Base-by-base conservation (phyloP, 2,329 filamentous ascomycete species). In the Scedosporium boydii region DNA sequence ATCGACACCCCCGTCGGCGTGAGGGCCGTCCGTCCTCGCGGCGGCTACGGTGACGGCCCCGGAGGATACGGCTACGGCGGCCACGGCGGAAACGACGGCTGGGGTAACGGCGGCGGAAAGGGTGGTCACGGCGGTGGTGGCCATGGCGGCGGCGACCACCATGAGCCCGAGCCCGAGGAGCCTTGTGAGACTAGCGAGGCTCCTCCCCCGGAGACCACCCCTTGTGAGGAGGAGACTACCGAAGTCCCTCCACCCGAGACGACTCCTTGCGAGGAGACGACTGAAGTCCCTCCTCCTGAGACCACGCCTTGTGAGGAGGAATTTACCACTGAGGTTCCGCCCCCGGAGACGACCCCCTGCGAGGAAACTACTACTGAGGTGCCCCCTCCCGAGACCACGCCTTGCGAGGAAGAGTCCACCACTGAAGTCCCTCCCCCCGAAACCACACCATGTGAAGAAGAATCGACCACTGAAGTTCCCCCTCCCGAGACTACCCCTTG, bases 1-100 rank as follows among this genome's bases (percentile, higher is more conserved):
- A 67, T 65, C 65, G 68, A 62, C 27, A 59, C 62, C 29, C 60
- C 61, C n/a, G 57, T 26, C 61, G 67, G 62, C 62, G 70, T n/a
- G 7, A 58, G 26, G 12, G 55, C 23, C n/a, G 58, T 60, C 44
- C 42, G 46, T 26, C 12, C 44, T n/a, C 59, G 59, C 27, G 26
- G 10, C n/a, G 23, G 44, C n/a, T 53, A 21, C 48, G 48, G 48
- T 23, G 48, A 21, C 16, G 48, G 48, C 48, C 48, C 48, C 10
- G 48, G 48, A 21, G 48, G 48, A 18, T 53, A 2, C 42, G 42
- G 42, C 51, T 27, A 55, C 51, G 16, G 16, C 21, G 51, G 18
- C 16, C 51, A 58, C 23, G 55, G 55, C 55, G 29, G 29, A n/a
- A 2, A 29, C 26, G 55, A 26, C 21, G 21, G 21, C 21, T 18